Conservation (phyloP, 2,329 filamentous ascomycete genomes). For the Paraphaeosphaeria sporulosa region DNA sequence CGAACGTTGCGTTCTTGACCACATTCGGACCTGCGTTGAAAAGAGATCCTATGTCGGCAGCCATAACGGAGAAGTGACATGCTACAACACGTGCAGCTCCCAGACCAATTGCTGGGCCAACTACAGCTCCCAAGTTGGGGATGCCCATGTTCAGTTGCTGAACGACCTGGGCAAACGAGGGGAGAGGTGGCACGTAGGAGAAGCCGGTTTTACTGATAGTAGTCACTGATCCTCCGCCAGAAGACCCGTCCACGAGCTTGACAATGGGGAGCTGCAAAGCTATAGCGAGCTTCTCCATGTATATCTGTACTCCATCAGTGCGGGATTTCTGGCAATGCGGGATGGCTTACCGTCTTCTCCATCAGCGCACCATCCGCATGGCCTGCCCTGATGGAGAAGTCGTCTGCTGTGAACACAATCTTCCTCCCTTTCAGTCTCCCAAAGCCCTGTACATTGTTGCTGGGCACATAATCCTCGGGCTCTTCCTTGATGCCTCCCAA, state of each 20-base stretch:
- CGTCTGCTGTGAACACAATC: conserved; percentile 69
- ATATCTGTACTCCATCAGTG: conserved; percentile 50
- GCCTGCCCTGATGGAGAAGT: conserved; percentile 69
- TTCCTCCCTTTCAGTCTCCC: conserved; percentile 62
- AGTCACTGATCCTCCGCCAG: conserved; percentile 68
- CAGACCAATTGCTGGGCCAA: conserved; percentile 70
- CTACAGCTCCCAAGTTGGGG: conserved; percentile 68
- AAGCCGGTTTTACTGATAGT: conserved; percentile 64
- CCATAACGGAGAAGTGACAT: conserved; percentile 73
- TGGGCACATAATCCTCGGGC: conserved; percentile 62
- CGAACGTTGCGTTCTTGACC: conserved; percentile 69
- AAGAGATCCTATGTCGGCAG: conserved; percentile 66
- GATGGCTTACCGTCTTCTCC: conserved; percentile 58
- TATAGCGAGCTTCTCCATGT: conserved; percentile 68
- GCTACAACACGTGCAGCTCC: conserved; percentile 68
- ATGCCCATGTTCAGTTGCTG: conserved; percentile 69
- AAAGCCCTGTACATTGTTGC: conserved; percentile 69
- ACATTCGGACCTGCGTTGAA: conserved; percentile 72
- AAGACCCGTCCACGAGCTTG: conserved; percentile 70
- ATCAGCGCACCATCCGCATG: conserved; percentile 69
- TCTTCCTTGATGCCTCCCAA: conserved; percentile 55
- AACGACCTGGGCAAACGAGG: conserved; percentile 61
- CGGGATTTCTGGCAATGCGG: background rate
- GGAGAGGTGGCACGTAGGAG: conserved; percentile 67
- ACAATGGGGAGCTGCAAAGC: conserved; percentile 66